Percentiles rank a stretch among this genome's conserved stretches.
These are phyloP conservation scores for Agapanthus africanus DNA, from an alignment of 106 monocot genomes.

Conservation along the genomic window DNA sequence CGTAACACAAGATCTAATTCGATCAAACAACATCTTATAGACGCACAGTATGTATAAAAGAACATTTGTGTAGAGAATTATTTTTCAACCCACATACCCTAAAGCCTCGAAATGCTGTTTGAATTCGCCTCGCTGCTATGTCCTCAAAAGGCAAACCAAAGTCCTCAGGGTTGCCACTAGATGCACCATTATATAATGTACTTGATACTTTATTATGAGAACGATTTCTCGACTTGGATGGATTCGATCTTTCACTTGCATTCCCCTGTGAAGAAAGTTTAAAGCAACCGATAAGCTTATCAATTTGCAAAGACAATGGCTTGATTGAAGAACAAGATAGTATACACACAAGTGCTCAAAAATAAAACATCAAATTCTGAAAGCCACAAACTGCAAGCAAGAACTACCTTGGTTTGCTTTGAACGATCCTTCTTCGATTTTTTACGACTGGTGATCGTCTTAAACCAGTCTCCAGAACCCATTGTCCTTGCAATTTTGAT, in stretches of 20 bases:
- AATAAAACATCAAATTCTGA: background rate
- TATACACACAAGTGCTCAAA: background rate
- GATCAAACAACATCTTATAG: background rate
- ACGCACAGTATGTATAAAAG: background rate
- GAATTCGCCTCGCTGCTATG: constrained; percentile 63
- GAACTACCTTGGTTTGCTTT: constrained; percentile 33
- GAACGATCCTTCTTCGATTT: constrained; percentile 43
- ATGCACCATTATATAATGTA: constrained; percentile 9
- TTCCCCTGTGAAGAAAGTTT: constrained; percentile 19
- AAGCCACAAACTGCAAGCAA: background rate
- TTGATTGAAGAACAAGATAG: background rate
- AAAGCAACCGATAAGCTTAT: background rate
- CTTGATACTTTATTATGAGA: constrained; percentile 18
- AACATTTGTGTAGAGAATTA: background rate
- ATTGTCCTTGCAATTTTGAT: constrained; percentile 24
- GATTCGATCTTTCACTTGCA: constrained; percentile 25
- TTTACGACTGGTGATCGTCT: constrained; percentile 52
- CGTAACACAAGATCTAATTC: background rate
- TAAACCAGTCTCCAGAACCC: constrained; percentile 84
- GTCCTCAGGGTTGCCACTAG: constrained; percentile 16
- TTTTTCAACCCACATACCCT: constrained; percentile 29
- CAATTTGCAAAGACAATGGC: background rate
- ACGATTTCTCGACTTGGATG: constrained; percentile 25
- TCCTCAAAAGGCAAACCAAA: constrained; percentile 34
- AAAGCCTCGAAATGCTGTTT: constrained; percentile 68